These are phyloP conservation scores for Cenchrus fungigraminus DNA, from an alignment of 176 grass and related monocot genomes.

Conservation along the genomic window DNA sequence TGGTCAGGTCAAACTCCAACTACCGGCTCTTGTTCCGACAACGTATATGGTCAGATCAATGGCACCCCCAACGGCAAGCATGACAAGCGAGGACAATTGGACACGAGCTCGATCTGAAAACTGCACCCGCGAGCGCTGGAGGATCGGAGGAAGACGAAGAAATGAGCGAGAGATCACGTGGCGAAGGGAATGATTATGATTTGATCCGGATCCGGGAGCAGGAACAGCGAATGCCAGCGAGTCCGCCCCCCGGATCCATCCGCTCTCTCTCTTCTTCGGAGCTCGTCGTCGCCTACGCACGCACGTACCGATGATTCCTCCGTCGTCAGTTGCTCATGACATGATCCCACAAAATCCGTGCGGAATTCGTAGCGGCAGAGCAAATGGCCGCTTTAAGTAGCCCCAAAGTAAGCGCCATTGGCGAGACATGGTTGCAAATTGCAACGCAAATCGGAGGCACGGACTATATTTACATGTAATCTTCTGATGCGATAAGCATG, in stretches of 20 bases:
- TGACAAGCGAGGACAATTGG: neutral
- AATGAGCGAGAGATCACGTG: neutral
- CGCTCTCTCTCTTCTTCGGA: neutral
- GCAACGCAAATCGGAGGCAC: neutral
- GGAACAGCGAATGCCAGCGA: constrained; percentile 6
- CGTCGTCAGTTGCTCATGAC: constrained; percentile 28
- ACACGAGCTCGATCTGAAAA: neutral
- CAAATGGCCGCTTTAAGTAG: constrained; percentile 21
- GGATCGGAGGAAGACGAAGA: neutral
- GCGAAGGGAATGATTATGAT: neutral
- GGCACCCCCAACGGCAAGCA: neutral
- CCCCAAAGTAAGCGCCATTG: constrained; percentile 1
- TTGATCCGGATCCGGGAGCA: constrained; percentile 24
- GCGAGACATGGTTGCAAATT: neutral
- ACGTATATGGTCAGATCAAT: constrained; percentile 25
- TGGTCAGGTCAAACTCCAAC: constrained; percentile 20
- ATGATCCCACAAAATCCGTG: constrained; percentile 53
- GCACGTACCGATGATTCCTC: constrained; percentile 25
- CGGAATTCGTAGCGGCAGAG: constrained; percentile 21
- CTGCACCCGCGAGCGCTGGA: neutral
- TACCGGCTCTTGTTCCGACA: constrained; percentile 1
- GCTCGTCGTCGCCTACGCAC: neutral
- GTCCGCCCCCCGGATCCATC: neutral
- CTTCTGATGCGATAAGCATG: neutral
- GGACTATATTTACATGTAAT: too few relatives aligned